phyloP scores from a whole-genome alignment of 768 basidiomycete genomes.

The Pluteus cervinus region DNA sequence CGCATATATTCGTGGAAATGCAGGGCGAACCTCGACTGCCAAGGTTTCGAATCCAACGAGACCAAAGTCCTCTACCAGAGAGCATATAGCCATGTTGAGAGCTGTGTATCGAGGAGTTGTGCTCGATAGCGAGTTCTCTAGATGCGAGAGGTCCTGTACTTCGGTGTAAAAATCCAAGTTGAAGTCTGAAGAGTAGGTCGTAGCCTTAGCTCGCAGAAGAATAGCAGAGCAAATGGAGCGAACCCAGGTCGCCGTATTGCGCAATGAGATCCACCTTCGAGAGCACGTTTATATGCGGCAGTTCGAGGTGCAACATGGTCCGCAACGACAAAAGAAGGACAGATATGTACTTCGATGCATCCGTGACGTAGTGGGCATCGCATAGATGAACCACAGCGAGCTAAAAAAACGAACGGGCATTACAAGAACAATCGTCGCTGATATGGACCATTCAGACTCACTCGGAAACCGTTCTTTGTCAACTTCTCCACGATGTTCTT shows the following conservation, averaged over 20 bases:
- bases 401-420: constrained; percentile 30
- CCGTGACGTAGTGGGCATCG: constrained; percentile 96
- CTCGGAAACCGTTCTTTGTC: constrained; percentile 75
- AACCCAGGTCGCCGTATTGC: constrained; percentile 89
- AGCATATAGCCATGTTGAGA: constrained; percentile 86
- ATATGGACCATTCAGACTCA: constrained; percentile 35
- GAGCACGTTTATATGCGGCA: constrained; percentile 97
- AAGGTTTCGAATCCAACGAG: constrained; percentile 96
- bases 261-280: constrained; percentile 92
- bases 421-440: background rate
- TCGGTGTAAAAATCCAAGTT: constrained; percentile 98
- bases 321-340: constrained; percentile 87
- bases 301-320: constrained; percentile 96
- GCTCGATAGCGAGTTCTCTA: constrained; percentile 69
- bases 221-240: constrained; percentile 12
- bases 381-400: constrained; percentile 92
- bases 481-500: constrained; percentile 72
- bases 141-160: constrained; percentile 90
- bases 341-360: constrained; percentile 92
- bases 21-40: constrained; percentile 72
- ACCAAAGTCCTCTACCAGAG: constrained; percentile 88
- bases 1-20: background rate
- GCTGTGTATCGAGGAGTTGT: constrained; percentile 59
- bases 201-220: constrained; percentile 4
- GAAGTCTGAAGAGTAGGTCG: constrained; percentile 56